Evolutionary conservation across 1,284 basidiomycete species (phyloP).

Genomic region (Phellopilus nigrolimitatus): DNA sequence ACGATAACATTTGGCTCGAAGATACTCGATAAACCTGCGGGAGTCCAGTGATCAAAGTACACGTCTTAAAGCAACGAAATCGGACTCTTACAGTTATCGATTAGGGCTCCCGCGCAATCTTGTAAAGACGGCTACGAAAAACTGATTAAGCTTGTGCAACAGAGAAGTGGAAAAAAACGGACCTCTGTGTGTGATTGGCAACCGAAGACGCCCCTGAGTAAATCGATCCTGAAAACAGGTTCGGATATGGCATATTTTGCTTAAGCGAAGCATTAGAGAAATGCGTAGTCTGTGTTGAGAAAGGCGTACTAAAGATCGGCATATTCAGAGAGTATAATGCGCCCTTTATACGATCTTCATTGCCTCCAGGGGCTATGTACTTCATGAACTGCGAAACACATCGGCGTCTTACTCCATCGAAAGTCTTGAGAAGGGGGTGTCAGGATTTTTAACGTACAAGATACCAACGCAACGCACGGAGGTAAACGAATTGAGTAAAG

Average conservation of each 20-base stretch:
- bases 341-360: slow-evolving; percentile 90
- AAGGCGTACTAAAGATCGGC: slow-evolving; percentile 47
- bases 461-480: slow-evolving; percentile 27
- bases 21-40: slow-evolving; percentile 51
- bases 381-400: slow-evolving; percentile 66
- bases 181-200: slow-evolving; percentile 73
- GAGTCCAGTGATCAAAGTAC: slow-evolving; percentile 15
- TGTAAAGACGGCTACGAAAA: slow-evolving; percentile 58
- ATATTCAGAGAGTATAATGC: slow-evolving; percentile 81
- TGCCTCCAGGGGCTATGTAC: slow-evolving; percentile 66
- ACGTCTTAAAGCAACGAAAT: background rate
- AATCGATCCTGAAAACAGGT: slow-evolving; percentile 44
- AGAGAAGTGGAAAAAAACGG: slow-evolving; percentile 1
- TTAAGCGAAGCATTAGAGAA: slow-evolving; percentile 20
- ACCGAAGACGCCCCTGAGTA: slow-evolving; percentile 48
- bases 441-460: slow-evolving; percentile 5
- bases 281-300: background rate
- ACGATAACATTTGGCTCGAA: slow-evolving; percentile 55
- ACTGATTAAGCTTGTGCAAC: slow-evolving; percentile 1
- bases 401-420: slow-evolving; percentile 70
- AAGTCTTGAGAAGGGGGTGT: slow-evolving; percentile 40
- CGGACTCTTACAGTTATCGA: slow-evolving; percentile 52
- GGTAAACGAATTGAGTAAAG: slow-evolving; percentile 53
- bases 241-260: slow-evolving; percentile 55
- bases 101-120: slow-evolving; percentile 52